Base-by-base conservation (phyloP, 2,329 filamentous ascomycete species). In the Fusarium napiforme region DNA sequence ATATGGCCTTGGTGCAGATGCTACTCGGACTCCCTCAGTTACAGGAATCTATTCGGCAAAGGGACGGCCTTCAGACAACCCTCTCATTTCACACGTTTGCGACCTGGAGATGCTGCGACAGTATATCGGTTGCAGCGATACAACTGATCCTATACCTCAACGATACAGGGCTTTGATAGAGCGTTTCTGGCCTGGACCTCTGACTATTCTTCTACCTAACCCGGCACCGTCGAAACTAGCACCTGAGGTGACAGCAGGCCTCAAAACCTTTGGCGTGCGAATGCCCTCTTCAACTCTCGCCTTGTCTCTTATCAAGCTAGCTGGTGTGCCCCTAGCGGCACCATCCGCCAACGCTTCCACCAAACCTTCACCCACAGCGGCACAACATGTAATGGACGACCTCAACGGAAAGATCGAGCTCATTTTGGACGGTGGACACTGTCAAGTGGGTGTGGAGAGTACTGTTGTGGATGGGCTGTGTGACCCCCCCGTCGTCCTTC, bases 311-410 rank as follows among this genome's bases (percentile, higher is more conserved):
- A 96, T 98, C 73, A 89, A 93, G 64, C 87, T 95, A 5, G 88
- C 93, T 7, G 92, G 90, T 57, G 87, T 91, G 3, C 96, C 96
- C 1, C 86, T 99, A 46, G 96, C 96, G 9, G 96, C 93, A 1
- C 96, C 96, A 1, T 97, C 95, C 2, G 96, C 96, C 18, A 99
- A 99, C 80, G 95, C 95, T 1, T 97, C 94, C 1, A 98, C 96
- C 0, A 94, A 93, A 77, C 96, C 96, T 1, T 97, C 94, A 4
- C 96, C 96, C 0, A 99, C 96, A 0, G 92, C 93, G 1, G 96
- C 96, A 4, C 91, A 93, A 78, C 96, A 99, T 81, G 96, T 99
- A 18, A 87, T 91, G 28, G 91, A 97, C 70, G 96, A 99, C 80
- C 85, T 99, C 16, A 82, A 91, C 42, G 94, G 94, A 1, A 89